These are phyloP conservation scores for Smallanthus sonchifolius DNA, from an alignment of 129 eudicot species.

Conservation along the genomic window DNA sequence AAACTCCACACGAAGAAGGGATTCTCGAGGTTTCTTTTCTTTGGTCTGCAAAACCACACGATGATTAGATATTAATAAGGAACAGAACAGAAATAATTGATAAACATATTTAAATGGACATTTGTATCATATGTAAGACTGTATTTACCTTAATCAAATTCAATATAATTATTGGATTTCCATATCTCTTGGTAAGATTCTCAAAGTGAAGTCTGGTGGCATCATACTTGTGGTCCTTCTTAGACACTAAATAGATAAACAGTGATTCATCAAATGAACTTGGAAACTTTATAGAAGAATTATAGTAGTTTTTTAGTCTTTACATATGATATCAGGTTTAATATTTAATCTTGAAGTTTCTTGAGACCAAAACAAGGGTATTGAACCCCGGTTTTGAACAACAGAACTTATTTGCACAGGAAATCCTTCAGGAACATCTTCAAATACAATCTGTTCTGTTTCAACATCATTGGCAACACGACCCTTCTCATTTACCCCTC, in stretches of 20 bases:
- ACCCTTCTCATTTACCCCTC: slow-evolving; percentile 93
- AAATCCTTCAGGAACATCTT: slow-evolving; percentile 64
- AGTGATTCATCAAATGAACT: neutral
- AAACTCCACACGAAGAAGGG: slow-evolving; percentile 79
- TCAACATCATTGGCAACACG: slow-evolving; percentile 99
- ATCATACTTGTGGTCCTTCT: slow-evolving; percentile 63
- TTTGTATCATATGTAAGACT: neutral
- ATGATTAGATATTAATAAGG: neutral
- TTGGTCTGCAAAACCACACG: slow-evolving; percentile 51
- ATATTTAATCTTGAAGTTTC: slow-evolving; percentile 88
- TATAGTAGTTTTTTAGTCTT: slow-evolving; percentile 16
- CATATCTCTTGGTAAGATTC: slow-evolving; percentile 85
- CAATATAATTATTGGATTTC: slow-evolving; percentile 87
- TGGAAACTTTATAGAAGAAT: neutral
- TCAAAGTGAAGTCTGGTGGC: slow-evolving; percentile 92
- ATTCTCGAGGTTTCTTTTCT: slow-evolving; percentile 93
- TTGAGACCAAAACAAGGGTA: slow-evolving; percentile 99
- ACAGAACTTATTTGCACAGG: slow-evolving; percentile 68
- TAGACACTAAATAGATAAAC: slow-evolving; percentile 55
- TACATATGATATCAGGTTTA: slow-evolving; percentile 83
- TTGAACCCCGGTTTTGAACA: slow-evolving; percentile 96
- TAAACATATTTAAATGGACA: neutral
- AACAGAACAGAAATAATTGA: neutral
- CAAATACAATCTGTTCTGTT: slow-evolving; percentile 92
- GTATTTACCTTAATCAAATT: slow-evolving; percentile 78